Conservation (phyloP, 768 basidiomycete species). For the Termitomyces sp. region DNA sequence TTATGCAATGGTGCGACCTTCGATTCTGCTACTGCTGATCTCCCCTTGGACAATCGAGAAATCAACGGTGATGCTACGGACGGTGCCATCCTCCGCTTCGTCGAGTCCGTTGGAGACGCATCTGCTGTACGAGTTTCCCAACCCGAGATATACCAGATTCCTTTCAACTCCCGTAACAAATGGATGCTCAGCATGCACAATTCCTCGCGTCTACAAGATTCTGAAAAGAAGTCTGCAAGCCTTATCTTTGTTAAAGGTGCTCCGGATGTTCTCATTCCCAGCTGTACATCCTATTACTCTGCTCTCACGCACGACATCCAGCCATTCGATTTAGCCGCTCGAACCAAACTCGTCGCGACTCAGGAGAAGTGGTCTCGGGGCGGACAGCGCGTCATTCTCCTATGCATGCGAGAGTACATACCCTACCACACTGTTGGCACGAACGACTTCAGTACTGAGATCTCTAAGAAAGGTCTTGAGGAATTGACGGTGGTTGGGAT, state of each 20-base stretch:
- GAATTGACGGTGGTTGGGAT: conserved; percentile 41
- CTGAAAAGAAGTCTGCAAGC: conserved; percentile 10
- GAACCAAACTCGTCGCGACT: conserved; percentile 12
- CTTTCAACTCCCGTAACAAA: conserved; percentile 49
- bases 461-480: conserved; percentile 29
- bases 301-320: conserved; percentile 11
- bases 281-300: conserved; percentile 23
- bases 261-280: conserved; percentile 46
- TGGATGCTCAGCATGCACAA: conserved; percentile 46
- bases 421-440: conserved; percentile 15
- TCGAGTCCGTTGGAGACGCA: conserved; percentile 21
- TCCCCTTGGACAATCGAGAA: conserved; percentile 25
- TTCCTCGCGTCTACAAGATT: conserved; percentile 9
- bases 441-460: conserved; percentile 23
- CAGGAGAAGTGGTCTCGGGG: conserved; percentile 38
- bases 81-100: conserved; percentile 47
- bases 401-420: conserved; percentile 26
- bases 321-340: conserved; percentile 19
- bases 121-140: conserved; percentile 15
- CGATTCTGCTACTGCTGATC: conserved; percentile 20
- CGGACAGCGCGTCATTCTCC: conserved; percentile 49
- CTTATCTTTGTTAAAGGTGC: conserved; percentile 49
- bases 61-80: conserved; percentile 48
- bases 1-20: conserved; percentile 58
- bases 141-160: conserved; percentile 30